A percentile compares a stretch with the other conserved stretches of the same genome.
Conservation (phyloP, 306 rosid species). For the Cucumis melo region DNA sequence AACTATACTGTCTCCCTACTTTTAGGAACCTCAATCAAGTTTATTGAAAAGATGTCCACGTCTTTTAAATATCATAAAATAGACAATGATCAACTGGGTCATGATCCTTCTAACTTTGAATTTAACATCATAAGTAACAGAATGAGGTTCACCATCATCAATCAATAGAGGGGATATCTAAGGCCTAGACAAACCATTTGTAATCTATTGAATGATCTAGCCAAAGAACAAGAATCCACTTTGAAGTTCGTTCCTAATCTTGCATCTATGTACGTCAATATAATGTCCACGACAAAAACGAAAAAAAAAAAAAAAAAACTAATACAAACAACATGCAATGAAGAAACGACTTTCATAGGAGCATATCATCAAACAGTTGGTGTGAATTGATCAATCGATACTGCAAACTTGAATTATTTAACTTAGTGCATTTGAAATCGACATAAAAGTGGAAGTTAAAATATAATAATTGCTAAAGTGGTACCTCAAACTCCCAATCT, state of each 20-base stretch:
- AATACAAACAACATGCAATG: neutral
- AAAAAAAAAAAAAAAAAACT: neutral
- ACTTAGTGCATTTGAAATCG: neutral
- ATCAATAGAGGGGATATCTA: constrained; percentile 39
- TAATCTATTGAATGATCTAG: neutral
- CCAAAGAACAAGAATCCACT: constrained; percentile 12
- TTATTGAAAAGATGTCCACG: neutral
- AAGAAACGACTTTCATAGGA: neutral
- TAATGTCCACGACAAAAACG: neutral
- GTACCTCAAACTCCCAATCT: neutral
- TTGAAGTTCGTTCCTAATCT: neutral
- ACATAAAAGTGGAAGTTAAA: neutral
- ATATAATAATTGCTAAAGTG: neutral
- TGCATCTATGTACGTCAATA: too few relatives aligned
- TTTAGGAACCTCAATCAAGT: constrained; percentile 44
- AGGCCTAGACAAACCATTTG: constrained; percentile 19
- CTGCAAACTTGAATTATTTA: neutral
- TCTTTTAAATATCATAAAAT: constrained; percentile 58
- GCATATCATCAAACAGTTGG: constrained; percentile 19
- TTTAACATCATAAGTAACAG: constrained; percentile 33
- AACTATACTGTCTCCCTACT: constrained; percentile 65
- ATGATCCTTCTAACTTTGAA: constrained; percentile 37
- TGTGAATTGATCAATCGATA: neutral
- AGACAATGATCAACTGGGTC: constrained; percentile 28
- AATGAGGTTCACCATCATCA: constrained; percentile 20